Evolutionary conservation across 768 basidiomycete species (phyloP), one percentile per base, ranked within the genome.

Genomic region (Serendipita vermifera): DNA sequence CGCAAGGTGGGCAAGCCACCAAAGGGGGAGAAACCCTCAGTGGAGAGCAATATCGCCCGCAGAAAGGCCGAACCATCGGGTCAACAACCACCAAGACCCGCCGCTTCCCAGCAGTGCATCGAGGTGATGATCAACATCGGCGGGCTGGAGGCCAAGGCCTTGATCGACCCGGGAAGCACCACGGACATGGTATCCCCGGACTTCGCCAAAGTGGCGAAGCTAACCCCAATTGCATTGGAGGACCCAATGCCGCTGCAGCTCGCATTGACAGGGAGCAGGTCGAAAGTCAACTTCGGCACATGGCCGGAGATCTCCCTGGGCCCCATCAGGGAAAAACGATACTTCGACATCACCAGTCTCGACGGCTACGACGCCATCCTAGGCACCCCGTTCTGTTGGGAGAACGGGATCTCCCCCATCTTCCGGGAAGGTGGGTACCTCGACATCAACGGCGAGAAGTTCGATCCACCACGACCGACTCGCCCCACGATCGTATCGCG

Each of bases 361-460:
- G 68, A 72, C 53, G 58, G 57, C 3, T 73, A 72, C 54, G 67
- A 72, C 31, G 57, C 64, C 46, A 65, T 73, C 0, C 60, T 73
- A 0, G 69, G 72, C 0, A 68, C 64, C 2, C 67, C 67, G 2
- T 73, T 69, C 40, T 67, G 71, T 14, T 70, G 53, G 24, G 69
- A 70, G 26, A 59, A 68, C 40, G 55, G 56, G n/a, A n/a, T n/a
- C 53, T 24, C 9, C 13, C 7, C 27, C 39, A 26, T 27, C 53
- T 5, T 14, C 55, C 17, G n/a, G n/a, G n/a, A n/a, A n/a, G n/a
- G n/a, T n/a, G n/a, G n/a, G n/a, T n/a, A n/a, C n/a, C n/a, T n/a
- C n/a, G n/a, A n/a, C n/a, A n/a, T n/a, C n/a, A n/a, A n/a, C n/a
- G n/a, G n/a, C n/a, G n/a, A n/a, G n/a, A n/a, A n/a, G n/a, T n/a